Evolutionary conservation across 371 early-diverging fungal genomes (phyloP).

Genomic region (Apophysomyces sp.): DNA sequence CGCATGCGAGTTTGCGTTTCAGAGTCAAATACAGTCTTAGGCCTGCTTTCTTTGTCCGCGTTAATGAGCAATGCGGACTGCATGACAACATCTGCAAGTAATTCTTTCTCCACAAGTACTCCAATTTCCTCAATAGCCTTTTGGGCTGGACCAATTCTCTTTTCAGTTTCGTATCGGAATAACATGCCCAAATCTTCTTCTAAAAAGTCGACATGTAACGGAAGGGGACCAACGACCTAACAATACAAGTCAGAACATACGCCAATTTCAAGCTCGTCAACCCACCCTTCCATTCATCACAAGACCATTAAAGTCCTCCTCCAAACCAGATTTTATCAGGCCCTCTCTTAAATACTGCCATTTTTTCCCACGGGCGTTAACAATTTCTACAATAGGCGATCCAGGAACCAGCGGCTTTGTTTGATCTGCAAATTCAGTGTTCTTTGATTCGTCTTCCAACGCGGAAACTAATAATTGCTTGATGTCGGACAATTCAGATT

Average conservation of each 20-base stretch:
- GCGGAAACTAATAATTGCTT: conserved; percentile 4
- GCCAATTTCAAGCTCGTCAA: neutral
- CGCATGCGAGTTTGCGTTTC: conserved; percentile 14
- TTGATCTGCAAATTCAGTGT: conserved; percentile 15
- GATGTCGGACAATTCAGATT: neutral
- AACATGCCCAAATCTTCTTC: conserved; percentile 52
- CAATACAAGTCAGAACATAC: neutral
- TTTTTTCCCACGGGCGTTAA: neutral
- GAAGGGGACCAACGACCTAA: conserved; percentile 57
- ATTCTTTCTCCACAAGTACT: neutral
- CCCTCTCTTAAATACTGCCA: neutral
- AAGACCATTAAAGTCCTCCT: conserved; percentile 21
- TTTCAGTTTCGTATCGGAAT: conserved; percentile 38
- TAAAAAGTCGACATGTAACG: conserved; percentile 30
- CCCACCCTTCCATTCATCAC: conserved; percentile 43
- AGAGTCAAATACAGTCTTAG: conserved; percentile 12
- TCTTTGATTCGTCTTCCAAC: neutral
- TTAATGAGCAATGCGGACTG: conserved; percentile 25
- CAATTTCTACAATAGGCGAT: conserved; percentile 32
- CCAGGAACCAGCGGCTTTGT: conserved; percentile 30
- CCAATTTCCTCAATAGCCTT: conserved; percentile 19
- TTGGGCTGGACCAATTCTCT: conserved; percentile 36
- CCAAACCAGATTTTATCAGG: conserved; percentile 13
- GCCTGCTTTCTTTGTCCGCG: conserved; percentile 19
- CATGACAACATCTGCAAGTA: conserved; percentile 22